Base-by-base conservation (phyloP, 805 yeast genomes). In the Ogataea pilisensis region DNA sequence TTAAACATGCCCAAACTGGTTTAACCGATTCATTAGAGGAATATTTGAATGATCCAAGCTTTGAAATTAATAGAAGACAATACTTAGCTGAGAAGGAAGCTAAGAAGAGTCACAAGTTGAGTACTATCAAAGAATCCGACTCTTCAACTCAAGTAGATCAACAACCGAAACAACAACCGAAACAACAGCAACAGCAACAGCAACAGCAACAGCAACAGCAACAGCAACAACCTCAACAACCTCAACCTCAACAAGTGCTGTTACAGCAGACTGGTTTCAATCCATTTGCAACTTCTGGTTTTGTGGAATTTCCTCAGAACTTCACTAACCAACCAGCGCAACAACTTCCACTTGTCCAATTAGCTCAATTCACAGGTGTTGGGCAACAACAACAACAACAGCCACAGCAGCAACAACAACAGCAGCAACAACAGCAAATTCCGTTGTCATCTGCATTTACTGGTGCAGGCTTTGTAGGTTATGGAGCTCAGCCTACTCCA, bases 1-100 rank as follows among this genome's bases (percentile, higher is more conserved):
- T 93, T 46, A 87, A 87, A 59, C 99, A 93, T 64, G 98, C 98
- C 2, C 97, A 97, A 18, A 90, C 97, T 2, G 93, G 95, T 20
- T 72, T 93, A 48, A 85, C 95, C 3, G 74, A 80, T 26, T 82
- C 95, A 12, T 74, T 93, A 46, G 93, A 88, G 58, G 96, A 90
- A 52, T 95, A 91, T 61, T 67, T 93, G 50, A 75, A 81, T 49
- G 97, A 91, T 57, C 88, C 90, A 8, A 81, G 82, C 51, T 88
- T 88, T 63, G 96, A 88, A 51, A 64, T 67, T 8, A 88, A 86
- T 58, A 76, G 95, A 60, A 68, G 80, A 44, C 95, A 85, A 55
- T 88, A 85, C 55, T 63, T 87, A 46, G 79, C 78, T 30, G 91
- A 85, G 53, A 80, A 76, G 61, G 72, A 68, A 38, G 69, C 63